Base-by-base conservation (phyloP, 2,329 filamentous ascomycete species). In the Ceratocystis cacaofunesta region DNA sequence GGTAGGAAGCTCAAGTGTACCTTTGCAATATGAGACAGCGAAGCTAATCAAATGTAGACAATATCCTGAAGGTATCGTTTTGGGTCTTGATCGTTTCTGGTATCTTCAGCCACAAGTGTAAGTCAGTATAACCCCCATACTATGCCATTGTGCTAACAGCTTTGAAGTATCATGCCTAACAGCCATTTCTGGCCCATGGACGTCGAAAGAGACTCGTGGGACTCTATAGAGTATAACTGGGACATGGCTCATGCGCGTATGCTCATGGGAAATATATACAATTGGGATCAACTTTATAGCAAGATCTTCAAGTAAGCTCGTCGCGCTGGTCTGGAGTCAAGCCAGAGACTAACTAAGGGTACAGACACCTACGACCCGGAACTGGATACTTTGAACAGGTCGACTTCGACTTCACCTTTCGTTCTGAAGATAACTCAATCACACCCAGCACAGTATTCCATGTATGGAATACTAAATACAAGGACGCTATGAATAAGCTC, bases 191-290 rank as follows among this genome's bases (percentile, higher is more conserved):
- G 81, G 68, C 85, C 86, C 64, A 83, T 85, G 73, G 90, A 95
- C 73, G 87, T 94, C 70, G 90, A 95, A 71, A 17, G 28, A 58
- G 82, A 84, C 64, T 81, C 82, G 17, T 96, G 91, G 90, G 70
- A 70, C 5, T 66, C 69, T 7, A 68, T 74, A 65, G 71, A 75
- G 50, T 65, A 76, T 64, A 85, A 86, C 1, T 94, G 87, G 77
- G 90, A 97, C 75, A 74, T 96, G 69, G 87, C 96, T 69, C 89
- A 95, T 71, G 78, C 95, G 72, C 85, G 89, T 65, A 85, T 89
- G 81, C 84, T 92, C 22, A 81, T 83, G 69, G 92, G 92, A 10
- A 88, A 87, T 72, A 86, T 96, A 62, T 78, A 80, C 25, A 85
- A 85, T 71, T 96, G 90, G 91, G 79, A 81, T 3, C 79, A 81